phyloP scores from a whole-genome alignment of 2,329 filamentous ascomycete species.

The Claviceps sp. region DNA sequence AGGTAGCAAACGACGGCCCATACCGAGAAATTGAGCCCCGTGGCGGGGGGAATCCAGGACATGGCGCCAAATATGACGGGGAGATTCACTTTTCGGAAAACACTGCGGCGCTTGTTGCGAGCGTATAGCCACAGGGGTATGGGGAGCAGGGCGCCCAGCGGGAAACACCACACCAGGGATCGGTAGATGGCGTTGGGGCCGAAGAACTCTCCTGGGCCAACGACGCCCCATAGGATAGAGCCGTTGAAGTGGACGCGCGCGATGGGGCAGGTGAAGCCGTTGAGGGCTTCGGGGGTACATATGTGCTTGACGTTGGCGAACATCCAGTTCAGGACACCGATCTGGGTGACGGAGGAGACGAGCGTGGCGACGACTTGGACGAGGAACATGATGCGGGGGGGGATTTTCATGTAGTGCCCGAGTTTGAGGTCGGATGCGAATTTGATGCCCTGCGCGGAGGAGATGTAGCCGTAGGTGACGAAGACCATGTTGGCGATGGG shows the following conservation, averaged over 20 bases:
- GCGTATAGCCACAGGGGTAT: conserved; percentile 61
- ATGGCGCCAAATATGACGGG: conserved; percentile 74
- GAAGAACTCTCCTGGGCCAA: conserved; percentile 73
- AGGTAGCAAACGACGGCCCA: conserved; percentile 77
- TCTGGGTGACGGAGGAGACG: conserved; percentile 68
- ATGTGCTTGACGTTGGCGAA: conserved; percentile 62
- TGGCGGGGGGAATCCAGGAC: conserved; percentile 77
- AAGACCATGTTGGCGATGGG: conserved; percentile 91
- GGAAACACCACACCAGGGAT: conserved; percentile 68
- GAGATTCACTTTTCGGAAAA: conserved; percentile 65
- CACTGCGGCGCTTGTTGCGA: conserved; percentile 42
- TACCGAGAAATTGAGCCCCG: conserved; percentile 75
- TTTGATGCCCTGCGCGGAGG: conserved; percentile 77
- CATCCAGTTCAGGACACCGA: conserved; percentile 83
- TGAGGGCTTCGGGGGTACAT: conserved; percentile 68
- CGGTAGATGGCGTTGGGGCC: conserved; percentile 62
- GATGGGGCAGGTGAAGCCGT: conserved; percentile 78
- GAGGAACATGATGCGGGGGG: conserved; percentile 63
- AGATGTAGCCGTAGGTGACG: conserved; percentile 83
- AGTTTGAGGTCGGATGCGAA: conserved; percentile 80
- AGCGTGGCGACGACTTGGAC: conserved; percentile 66
- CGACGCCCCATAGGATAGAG: conserved; percentile 79
- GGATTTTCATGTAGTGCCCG: conserved; percentile 80
- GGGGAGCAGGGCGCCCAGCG: conserved; percentile 61
- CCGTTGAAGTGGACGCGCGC: conserved; percentile 84